Conservation (phyloP, 2,329 filamentous ascomycete species). For the Talaromyces islandicus region DNA sequence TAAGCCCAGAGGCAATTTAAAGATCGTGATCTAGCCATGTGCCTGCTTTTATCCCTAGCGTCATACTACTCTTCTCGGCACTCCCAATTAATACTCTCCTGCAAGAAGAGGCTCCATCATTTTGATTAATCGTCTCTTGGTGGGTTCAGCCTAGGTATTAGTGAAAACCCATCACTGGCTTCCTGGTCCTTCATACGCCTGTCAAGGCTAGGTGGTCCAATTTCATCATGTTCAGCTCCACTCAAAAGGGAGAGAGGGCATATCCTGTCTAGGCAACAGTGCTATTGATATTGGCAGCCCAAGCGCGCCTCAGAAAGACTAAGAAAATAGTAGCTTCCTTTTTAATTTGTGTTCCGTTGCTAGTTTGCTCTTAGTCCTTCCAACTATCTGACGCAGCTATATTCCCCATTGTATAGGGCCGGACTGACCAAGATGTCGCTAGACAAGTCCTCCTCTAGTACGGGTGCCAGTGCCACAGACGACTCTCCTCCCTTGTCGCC, state of each 20-base stretch:
- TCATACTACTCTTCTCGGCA: conserved; percentile 1
- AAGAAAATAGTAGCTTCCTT: not conserved
- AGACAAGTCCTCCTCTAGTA: conserved; percentile 1
- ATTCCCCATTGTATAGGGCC: not conserved
- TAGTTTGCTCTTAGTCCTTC: not conserved
- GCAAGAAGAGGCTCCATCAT: not conserved
- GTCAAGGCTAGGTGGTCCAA: not conserved
- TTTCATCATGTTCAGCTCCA: not conserved
- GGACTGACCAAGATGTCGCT: conserved; percentile 3
- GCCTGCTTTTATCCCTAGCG: conserved; percentile 6
- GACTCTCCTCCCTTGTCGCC: conserved; percentile 7
- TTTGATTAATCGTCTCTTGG: not conserved
- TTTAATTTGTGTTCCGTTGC: not conserved
- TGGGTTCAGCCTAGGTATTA: not conserved
- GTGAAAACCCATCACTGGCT: not conserved
- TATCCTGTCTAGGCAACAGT: not conserved
- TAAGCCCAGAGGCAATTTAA: not conserved
- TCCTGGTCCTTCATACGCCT: not conserved
- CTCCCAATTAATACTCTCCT: not conserved
- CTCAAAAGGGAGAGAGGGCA: not conserved
- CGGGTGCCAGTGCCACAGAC: not conserved
- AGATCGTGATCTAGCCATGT: conserved; percentile 2
- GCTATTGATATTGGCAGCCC: not conserved
- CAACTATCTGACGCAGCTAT: not conserved
- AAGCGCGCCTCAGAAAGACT: not conserved